These are phyloP conservation scores for Galerina sulciceps DNA, from an alignment of 768 basidiomycete species.

Conservation along the genomic window DNA sequence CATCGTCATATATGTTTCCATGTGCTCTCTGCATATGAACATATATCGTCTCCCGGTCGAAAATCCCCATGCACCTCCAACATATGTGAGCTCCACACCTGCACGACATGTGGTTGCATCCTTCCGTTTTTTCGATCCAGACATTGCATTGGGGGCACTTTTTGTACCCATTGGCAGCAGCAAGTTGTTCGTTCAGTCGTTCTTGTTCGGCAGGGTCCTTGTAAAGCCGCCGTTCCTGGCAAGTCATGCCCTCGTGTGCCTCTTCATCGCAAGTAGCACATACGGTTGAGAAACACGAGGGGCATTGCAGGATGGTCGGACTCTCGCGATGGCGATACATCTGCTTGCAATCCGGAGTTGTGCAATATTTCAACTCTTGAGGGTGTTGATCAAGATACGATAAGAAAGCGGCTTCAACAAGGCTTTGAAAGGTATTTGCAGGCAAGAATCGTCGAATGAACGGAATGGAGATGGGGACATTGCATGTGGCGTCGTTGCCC, in stretches of 20 bases:
- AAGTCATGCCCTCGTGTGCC: conserved; percentile 55
- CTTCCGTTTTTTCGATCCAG: conserved; percentile 52
- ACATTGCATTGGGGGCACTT: conserved; percentile 50
- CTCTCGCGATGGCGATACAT: conserved; percentile 51
- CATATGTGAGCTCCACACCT: conserved; percentile 56
- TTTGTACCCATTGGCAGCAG: conserved; percentile 40
- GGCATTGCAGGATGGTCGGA: conserved; percentile 44
- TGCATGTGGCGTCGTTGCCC: conserved; percentile 61
- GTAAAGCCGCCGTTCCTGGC: conserved; percentile 39
- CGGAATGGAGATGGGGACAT: conserved; percentile 54
- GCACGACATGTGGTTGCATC: conserved; percentile 62
- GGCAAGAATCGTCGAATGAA: conserved; percentile 56
- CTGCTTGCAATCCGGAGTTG: conserved; percentile 73
- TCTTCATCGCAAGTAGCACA: conserved; percentile 54
- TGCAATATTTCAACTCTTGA: conserved; percentile 66
- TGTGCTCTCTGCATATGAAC: conserved; percentile 37
- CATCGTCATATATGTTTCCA: conserved; percentile 16
- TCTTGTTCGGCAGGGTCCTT: conserved; percentile 45
- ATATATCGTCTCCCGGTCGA: conserved; percentile 29
- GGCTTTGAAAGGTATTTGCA: conserved; percentile 49
- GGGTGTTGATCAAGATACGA: conserved; percentile 58
- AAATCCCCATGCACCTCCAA: conserved; percentile 55
- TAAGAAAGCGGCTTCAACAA: conserved; percentile 61
- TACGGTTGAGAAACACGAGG: conserved; percentile 53
- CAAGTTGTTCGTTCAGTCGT: conserved; percentile 44